Percentiles rank a stretch among this genome's conserved stretches.
These are phyloP conservation scores for Acer negundo DNA, from an alignment of 345 rosid genomes.

Conservation along the genomic window DNA sequence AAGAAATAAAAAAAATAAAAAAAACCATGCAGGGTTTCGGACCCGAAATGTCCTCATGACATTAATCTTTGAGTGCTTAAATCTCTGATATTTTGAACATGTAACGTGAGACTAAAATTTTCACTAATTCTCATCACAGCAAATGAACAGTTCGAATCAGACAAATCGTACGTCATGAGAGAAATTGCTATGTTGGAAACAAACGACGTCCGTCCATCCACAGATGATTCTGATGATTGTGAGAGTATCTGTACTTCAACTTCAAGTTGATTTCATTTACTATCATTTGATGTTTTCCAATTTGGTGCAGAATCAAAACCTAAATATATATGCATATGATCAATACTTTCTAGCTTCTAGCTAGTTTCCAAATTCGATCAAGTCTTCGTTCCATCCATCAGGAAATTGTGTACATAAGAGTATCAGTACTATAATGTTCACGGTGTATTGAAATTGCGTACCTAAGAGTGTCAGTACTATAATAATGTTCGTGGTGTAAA, in stretches of 20 bases:
- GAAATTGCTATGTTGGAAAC: conserved; percentile 16
- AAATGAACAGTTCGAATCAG: conserved; percentile 21
- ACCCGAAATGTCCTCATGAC: neutral
- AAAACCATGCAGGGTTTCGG: too few species aligned
- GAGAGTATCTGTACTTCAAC: neutral
- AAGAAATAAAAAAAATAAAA: too few species aligned
- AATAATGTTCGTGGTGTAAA: too few species aligned
- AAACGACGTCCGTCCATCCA: neutral
- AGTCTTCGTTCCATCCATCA: neutral
- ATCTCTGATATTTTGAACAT: neutral
- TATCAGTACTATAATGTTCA: neutral
- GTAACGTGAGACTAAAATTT: neutral
- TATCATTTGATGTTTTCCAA: neutral
- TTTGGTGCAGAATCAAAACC: neutral
- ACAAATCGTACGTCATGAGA: conserved; percentile 5
- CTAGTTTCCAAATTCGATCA: neutral
- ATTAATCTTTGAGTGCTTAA: neutral
- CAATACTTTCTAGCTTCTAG: neutral
- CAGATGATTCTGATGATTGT: neutral
- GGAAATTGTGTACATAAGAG: neutral
- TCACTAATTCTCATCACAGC: neutral
- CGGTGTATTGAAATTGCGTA: neutral
- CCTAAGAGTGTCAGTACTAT: too few species aligned
- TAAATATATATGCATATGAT: neutral
- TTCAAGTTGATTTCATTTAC: neutral